phyloP scores from a whole-genome alignment of 345 rosid species.

The Citrus unshiu region DNA sequence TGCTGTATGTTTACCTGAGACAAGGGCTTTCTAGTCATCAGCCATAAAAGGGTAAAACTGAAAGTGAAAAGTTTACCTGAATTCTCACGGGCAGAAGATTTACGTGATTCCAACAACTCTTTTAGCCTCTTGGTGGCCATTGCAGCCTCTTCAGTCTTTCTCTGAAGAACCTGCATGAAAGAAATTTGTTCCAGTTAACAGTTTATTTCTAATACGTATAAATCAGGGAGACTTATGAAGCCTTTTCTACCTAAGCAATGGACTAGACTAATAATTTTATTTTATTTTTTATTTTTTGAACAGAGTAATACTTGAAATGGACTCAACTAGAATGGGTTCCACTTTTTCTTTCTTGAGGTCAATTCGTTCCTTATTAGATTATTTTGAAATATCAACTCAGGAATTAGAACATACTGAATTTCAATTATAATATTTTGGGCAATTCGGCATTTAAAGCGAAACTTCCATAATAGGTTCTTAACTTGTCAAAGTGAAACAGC shows the following conservation, averaged over 20 bases:
- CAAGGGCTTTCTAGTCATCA: not conserved
- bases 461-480: not conserved
- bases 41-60: not conserved
- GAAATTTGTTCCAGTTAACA: conserved; percentile 7
- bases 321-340: not conserved
- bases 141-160: conserved; percentile 99
- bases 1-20: conserved; percentile 1
- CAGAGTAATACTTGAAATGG: not conserved
- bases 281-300: too few species aligned
- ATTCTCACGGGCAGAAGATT: conserved; percentile 76
- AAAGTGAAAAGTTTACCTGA: conserved; percentile 38
- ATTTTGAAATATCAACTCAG: not conserved
- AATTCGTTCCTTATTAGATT: not conserved
- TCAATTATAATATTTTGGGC: not conserved
- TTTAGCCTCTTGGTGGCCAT: conserved; percentile 96
- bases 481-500: not conserved
- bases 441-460: not conserved
- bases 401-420: not conserved
- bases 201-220: conserved; percentile 6
- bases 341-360: not conserved
- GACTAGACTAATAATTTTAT: not conserved
- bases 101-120: conserved; percentile 96
- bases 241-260: not conserved
- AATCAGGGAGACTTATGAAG: not conserved
- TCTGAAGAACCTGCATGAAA: conserved; percentile 81